Conservation (phyloP, 305 asterid genomes). For the Striga hermonthica region DNA sequence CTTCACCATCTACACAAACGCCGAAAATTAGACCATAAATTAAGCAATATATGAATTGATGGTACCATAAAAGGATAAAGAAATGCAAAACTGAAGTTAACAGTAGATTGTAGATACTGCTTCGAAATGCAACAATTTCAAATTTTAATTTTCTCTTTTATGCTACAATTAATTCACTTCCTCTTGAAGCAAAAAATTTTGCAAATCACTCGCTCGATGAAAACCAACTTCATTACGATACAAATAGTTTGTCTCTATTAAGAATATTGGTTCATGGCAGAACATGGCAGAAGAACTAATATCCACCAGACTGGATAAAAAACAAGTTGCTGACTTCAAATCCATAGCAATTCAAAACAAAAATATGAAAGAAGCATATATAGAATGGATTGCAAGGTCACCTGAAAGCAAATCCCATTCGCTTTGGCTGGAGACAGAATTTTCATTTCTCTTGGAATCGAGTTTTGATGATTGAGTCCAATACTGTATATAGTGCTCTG, state of each 20-base stretch:
- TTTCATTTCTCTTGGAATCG: slow-evolving; percentile 38
- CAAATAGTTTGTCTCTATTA: not conserved
- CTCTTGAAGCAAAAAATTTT: not conserved
- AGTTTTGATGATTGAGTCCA: slow-evolving; percentile 49
- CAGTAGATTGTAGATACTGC: too few species aligned
- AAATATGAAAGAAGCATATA: not conserved
- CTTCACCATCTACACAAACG: slow-evolving; percentile 50
- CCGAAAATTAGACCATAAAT: not conserved
- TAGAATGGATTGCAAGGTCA: slow-evolving; percentile 28
- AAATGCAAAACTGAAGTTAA: too few species aligned
- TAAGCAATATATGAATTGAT: too few species aligned
- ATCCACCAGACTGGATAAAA: not conserved
- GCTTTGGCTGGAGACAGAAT: slow-evolving; percentile 39
- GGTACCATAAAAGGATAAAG: too few species aligned
- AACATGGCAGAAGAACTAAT: not conserved
- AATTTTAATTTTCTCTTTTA: not conserved
- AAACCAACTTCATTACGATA: not conserved
- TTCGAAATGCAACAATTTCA: too few species aligned
- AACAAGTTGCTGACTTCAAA: too few species aligned
- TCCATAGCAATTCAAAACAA: not conserved
- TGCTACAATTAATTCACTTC: not conserved
- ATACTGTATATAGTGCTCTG: slow-evolving; percentile 54
- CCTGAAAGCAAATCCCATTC: slow-evolving; percentile 63
- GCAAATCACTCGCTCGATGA: not conserved
- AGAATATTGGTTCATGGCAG: not conserved